Percentiles rank a stretch among this genome's conserved stretches.
Conservation (phyloP, 2,329 filamentous ascomycete genomes). For the Colletotrichum lupini region DNA sequence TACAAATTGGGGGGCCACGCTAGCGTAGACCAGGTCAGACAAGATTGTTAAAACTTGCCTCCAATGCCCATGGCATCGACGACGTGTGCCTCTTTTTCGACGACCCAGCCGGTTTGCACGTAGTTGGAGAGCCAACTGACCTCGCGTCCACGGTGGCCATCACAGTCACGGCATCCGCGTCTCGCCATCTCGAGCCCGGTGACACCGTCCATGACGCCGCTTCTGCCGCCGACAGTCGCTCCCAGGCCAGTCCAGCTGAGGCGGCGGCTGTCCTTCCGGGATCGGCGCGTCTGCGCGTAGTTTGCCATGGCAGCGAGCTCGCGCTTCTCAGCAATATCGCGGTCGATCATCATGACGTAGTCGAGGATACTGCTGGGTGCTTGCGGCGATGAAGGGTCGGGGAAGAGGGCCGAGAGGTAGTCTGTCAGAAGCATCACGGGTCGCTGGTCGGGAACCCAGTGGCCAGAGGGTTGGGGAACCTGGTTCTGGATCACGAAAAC, state of each 20-base stretch:
- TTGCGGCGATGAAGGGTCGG: constrained; percentile 39
- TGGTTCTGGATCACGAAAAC: constrained; percentile 48
- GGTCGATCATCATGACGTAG: constrained; percentile 49
- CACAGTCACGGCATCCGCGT: constrained; percentile 45
- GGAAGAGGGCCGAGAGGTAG: constrained; percentile 51
- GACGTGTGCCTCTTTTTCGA: constrained; percentile 28
- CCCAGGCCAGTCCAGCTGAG: constrained; percentile 55
- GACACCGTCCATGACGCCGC: constrained; percentile 46
- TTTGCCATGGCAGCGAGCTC: constrained; percentile 52
- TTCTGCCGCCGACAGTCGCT: constrained; percentile 42
- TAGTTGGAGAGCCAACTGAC: constrained; percentile 45
- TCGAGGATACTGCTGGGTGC: constrained; percentile 43
- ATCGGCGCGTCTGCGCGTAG: constrained; percentile 41
- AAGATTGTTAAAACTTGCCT: not conserved
- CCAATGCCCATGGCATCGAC: constrained; percentile 33
- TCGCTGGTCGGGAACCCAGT: constrained; percentile 16
- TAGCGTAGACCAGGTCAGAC: not conserved
- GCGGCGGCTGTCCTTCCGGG: constrained; percentile 43
- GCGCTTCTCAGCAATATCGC: constrained; percentile 53
- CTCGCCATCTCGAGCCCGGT: constrained; percentile 48
- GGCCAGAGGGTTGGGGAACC: constrained; percentile 24
- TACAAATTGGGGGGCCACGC: not conserved
- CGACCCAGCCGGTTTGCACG: constrained; percentile 34
- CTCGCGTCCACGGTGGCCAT: constrained; percentile 46
- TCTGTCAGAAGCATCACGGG: constrained; percentile 43